Percentiles rank a stretch among this genome's conserved stretches.
Evolutionary conservation across 345 rosid species (phyloP).

Genomic region (Mangifera indica): DNA sequence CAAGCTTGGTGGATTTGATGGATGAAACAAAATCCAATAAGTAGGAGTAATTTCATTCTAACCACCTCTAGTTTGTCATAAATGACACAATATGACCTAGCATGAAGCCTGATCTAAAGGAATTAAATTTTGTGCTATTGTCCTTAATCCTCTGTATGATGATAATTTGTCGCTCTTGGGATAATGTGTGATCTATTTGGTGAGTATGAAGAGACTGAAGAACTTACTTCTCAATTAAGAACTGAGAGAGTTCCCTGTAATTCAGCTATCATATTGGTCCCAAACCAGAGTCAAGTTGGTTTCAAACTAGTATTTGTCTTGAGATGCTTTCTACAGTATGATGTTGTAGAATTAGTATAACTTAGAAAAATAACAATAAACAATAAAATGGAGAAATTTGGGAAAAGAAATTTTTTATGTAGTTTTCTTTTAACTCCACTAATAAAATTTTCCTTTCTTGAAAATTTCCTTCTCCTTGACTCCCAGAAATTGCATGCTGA

Average conservation of each 20-base stretch:
- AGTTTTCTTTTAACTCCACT: no score
- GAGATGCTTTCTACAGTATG: no score
- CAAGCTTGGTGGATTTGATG: not conserved
- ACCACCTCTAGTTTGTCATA: not conserved
- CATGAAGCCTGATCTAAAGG: not conserved
- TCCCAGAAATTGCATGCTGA: no score
- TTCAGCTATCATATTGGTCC: not conserved
- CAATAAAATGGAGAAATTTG: no score
- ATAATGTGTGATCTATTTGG: not conserved
- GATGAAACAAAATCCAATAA: not conserved
- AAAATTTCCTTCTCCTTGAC: no score
- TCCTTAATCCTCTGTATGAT: not conserved
- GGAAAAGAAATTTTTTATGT: no score
- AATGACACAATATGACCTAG: not conserved
- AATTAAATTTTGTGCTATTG: not conserved
- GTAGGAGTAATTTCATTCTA: not conserved
- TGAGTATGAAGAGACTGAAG: not conserved
- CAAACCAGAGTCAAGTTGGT: not conserved
- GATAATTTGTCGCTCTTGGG: not conserved
- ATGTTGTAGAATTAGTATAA: not conserved
- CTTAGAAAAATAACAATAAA: no score
- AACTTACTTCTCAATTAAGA: not conserved
- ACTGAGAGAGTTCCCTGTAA: not conserved
- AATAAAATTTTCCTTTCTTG: no score
- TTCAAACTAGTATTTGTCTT: not conserved